phyloP scores from a whole-genome alignment of 1,284 basidiomycete genomes.

The Cutaneotrichosporon cutaneum region DNA sequence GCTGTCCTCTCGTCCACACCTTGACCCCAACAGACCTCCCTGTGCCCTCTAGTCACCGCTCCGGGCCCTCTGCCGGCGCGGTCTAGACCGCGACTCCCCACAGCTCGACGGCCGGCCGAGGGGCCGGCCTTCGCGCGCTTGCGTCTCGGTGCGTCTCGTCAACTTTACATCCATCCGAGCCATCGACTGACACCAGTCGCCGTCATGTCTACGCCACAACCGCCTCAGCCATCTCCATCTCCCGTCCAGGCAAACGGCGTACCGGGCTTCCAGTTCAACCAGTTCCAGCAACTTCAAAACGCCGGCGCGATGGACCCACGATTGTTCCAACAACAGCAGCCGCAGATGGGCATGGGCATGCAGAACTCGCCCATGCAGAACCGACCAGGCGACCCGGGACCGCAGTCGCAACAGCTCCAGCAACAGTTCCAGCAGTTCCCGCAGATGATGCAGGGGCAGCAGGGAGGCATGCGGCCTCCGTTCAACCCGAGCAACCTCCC shows the following conservation, averaged over 20 bases:
- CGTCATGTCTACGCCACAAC: slow-evolving; percentile 30
- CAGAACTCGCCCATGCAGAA: slow-evolving; percentile 11
- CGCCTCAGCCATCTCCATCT: slow-evolving; percentile 24
- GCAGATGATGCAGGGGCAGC: slow-evolving; percentile 10
- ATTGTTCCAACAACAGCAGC: slow-evolving; percentile 30
- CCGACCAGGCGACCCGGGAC: slow-evolving; percentile 23
- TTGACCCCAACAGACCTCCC: neutral
- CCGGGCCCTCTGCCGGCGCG: slow-evolving; percentile 21
- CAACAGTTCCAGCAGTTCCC: slow-evolving; percentile 19
- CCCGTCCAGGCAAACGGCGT: slow-evolving; percentile 22
- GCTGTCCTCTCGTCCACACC: neutral
- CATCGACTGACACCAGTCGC: slow-evolving; percentile 5
- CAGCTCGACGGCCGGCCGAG: slow-evolving; percentile 24
- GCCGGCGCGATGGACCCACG: slow-evolving; percentile 26
- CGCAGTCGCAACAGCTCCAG: slow-evolving; percentile 16
- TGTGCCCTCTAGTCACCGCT: slow-evolving; percentile 13
- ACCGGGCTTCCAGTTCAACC: slow-evolving; percentile 18
- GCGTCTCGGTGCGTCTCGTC: slow-evolving; percentile 12
- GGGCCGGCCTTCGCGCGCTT: slow-evolving; percentile 27
- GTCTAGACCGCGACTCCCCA: slow-evolving; percentile 9
- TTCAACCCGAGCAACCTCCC: slow-evolving; percentile 28
- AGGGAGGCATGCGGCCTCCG: slow-evolving; percentile 13
- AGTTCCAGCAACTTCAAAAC: slow-evolving; percentile 20
- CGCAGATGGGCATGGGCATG: slow-evolving; percentile 6
- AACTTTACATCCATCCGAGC: neutral